phyloP scores from a whole-genome alignment of 805 yeast species.

The Candida quercuum region DNA sequence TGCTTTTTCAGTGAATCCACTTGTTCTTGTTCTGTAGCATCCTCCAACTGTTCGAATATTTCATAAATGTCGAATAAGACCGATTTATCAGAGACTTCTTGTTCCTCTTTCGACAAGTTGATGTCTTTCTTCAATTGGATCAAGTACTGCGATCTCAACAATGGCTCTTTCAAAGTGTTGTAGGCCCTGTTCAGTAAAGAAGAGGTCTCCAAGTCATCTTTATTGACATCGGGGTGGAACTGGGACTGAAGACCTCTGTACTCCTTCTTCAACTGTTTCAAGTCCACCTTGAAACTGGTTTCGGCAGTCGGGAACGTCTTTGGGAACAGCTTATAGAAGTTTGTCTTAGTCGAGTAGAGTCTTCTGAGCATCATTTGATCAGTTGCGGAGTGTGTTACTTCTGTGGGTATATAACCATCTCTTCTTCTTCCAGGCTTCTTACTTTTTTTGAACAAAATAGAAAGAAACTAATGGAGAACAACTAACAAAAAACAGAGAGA shows the following conservation, averaged over 20 bases:
- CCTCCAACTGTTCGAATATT: slow-evolving; percentile 77
- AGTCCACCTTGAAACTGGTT: slow-evolving; percentile 63
- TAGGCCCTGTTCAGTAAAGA: slow-evolving; percentile 75
- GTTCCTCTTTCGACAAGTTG: slow-evolving; percentile 60
- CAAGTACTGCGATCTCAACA: slow-evolving; percentile 61
- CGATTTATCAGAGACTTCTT: slow-evolving; percentile 41
- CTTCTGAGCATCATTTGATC: slow-evolving; percentile 7
- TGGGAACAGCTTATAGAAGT: slow-evolving; percentile 68
- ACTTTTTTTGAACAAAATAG: no score
- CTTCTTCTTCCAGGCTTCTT: no score
- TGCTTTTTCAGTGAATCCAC: slow-evolving; percentile 44
- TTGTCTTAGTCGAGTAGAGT: slow-evolving; percentile 11
- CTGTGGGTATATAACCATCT: no score
- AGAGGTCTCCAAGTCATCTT: slow-evolving; percentile 31
- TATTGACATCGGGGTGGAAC: slow-evolving; percentile 71
- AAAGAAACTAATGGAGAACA: no score
- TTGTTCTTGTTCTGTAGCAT: slow-evolving; percentile 54
- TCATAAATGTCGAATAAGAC: slow-evolving; percentile 74
- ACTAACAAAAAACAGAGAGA: neutral
- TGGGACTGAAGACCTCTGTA: slow-evolving; percentile 66
- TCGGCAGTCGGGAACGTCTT: slow-evolving; percentile 61
- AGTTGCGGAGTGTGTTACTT: neutral
- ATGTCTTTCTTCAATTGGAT: slow-evolving; percentile 35
- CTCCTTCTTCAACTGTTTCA: slow-evolving; percentile 59
- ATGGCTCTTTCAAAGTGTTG: slow-evolving; percentile 61